Base-by-base conservation (phyloP, 805 yeast genomes). In the Yarrowia sp. region DNA sequence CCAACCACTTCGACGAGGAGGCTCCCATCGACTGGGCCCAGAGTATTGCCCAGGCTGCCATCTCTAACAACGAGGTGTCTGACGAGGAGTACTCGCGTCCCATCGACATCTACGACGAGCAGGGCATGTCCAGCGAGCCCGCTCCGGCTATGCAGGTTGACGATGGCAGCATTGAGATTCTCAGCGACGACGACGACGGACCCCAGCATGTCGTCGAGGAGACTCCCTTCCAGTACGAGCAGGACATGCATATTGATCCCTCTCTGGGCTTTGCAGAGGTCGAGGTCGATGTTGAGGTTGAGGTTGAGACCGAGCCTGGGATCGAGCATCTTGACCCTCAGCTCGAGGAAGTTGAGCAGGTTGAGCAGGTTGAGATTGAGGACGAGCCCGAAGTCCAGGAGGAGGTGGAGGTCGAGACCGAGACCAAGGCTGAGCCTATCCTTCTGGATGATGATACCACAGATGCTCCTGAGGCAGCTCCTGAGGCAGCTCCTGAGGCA, bases 31-130 rank as follows among this genome's bases (percentile, higher is more conserved):
- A 36, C 36, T 41, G 53, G 46, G 12, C 53, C 4, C 31, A 24
- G 24, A 55, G 47, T 16, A 35, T 51, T 16, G 58, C 58, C 3
- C 58, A 51, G 33, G 58, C 58, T 12, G 58, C 58, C 16, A 51
- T 51, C 14, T 18, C 51, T 25, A 25, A 31, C 35, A 42, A 16
- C 18, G 56, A 31, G 6, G 21, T 32, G 22, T 49, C 56, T 1
- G 56, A 49, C 13, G 56, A 49, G 31, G 56, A 49, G 41, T 33
- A 33, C 5, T 8, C 56, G 12, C 56, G 41, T n/a, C 56, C 56
- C 27, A 5, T 21, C 13, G 25, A 47, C 25, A n/a, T n/a, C 5
- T n/a, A 24, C 13, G 32, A 25, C 6, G 18, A 16, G 13, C 12
- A 22, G 2, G 14, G 7, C 6, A 16, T 42, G 3, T 6, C 24